phyloP scores from a whole-genome alignment of 208 protist species.

The Histomonas meleagridis region DNA sequence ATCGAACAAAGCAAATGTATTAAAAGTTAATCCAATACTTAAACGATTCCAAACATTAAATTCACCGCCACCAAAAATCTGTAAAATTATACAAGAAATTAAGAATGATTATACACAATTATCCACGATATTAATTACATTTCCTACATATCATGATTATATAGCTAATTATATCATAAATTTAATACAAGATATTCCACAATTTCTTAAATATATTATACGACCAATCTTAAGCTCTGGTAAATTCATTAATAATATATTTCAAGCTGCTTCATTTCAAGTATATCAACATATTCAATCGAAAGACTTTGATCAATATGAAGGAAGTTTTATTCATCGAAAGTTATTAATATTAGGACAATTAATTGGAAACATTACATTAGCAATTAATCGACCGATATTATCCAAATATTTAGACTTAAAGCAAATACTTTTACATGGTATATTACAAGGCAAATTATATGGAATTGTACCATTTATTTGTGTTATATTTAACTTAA shows the following conservation, averaged over 20 bases:
- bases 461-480: conserved; percentile 20
- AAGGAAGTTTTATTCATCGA: neutral
- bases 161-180: neutral
- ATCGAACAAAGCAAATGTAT: neutral
- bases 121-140: neutral
- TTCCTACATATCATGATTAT: neutral
- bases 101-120: neutral
- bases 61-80: neutral
- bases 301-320: neutral
- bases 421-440: neutral
- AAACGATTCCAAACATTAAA: neutral
- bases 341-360: neutral
- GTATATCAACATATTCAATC: neutral
- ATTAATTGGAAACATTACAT: neutral
- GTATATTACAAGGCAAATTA: neutral
- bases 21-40: neutral
- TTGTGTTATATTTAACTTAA: neutral
- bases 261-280: neutral
- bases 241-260: neutral
- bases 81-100: neutral
- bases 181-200: neutral
- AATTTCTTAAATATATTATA: no score
- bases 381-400: neutral
- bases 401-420: neutral
- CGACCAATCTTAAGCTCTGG: no score